Evolutionary conservation across 225 moss, liverwort and hornwort genomes (phyloP), one percentile per base, ranked within the genome.

Genomic region (Lunularia cruciata): DNA sequence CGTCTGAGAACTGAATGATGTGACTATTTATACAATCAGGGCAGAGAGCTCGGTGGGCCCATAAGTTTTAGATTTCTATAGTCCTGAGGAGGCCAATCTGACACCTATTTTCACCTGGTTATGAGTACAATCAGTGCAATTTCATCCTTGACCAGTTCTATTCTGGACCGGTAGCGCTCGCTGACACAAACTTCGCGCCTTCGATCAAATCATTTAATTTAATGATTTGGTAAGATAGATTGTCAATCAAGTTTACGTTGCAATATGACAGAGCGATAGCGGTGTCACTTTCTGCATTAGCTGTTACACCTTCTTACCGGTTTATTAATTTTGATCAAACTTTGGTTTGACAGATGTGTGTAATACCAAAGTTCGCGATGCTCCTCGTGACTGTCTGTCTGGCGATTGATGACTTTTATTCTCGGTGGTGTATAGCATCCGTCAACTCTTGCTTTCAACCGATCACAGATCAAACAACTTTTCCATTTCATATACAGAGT

Each of bases 1-100:
- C 25, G 30, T 46, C 30, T 43, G 46, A 42, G 63, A 42, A 27
- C 42, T 46, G 46, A 46, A 63, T 63, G 63, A 63, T 63, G 23
- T 11, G 43, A 31, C 63, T 63, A 63, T 63, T 63, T 63, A 63
- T 63, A 43, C 43, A 43, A 42, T 43, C 63, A 59, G 59, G 51
- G 8, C 30, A 35, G 32, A 20, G 36, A 37, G 6, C 20, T 36
- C 20, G 35, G 5, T 59, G 59, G 35, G n/a, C 19, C 9, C 60
- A 16, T 60, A 16, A 8, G 60, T 61, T 61, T 61, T 14, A 22
- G 20, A 61, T 40, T 61, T 57, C 5, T 57, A 57, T 31, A 31
- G 31, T 57, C 56, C 31, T 57, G 14, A 40, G 23, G 61, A 40
- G 20, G 22, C 61, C 38, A 61, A 61, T 61, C 61, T 25, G 61